Conservation (phyloP, 129 eudicot species). For the Saposhnikovia divaricata region DNA sequence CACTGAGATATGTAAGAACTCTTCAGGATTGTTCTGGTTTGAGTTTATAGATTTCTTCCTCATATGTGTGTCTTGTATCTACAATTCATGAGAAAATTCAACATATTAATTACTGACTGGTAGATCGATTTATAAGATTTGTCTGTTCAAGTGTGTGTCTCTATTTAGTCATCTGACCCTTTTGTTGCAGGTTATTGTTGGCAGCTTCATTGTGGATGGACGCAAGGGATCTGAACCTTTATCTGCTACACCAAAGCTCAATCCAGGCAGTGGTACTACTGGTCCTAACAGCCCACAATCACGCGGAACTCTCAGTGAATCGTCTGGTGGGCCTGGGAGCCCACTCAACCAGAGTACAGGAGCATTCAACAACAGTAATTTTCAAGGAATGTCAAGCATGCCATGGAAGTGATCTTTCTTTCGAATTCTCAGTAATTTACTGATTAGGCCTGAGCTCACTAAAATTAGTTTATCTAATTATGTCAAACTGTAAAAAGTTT, state of each 20-base stretch:
- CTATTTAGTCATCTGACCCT: background rate
- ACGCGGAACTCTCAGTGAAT: conserved; percentile 69
- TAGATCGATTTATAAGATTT: background rate
- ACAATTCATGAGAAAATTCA: too few species aligned
- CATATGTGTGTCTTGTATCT: too few species aligned
- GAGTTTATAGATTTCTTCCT: too few species aligned
- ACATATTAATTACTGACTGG: background rate
- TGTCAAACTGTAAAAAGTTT: background rate
- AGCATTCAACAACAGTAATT: conserved; percentile 33
- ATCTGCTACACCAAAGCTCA: conserved; percentile 29
- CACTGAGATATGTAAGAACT: too few species aligned
- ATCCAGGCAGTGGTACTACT: conserved; percentile 27
- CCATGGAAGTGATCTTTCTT: conserved; percentile 62
- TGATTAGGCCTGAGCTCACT: background rate
- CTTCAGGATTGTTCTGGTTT: too few species aligned
- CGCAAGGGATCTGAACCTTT: conserved; percentile 44
- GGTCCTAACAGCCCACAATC: conserved; percentile 76
- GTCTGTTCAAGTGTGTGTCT: background rate
- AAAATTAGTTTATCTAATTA: background rate
- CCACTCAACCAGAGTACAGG: conserved; percentile 52
- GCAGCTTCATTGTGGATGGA: conserved; percentile 61
- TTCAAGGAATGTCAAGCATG: conserved; percentile 58
- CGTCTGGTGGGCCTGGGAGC: conserved; percentile 76
- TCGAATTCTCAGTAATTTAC: background rate
- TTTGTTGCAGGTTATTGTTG: conserved; percentile 67